Percentiles rank a stretch among this genome's conserved stretches.
Evolutionary conservation across 495 filamentous ascomycete species (phyloP).

Genomic region (Aspergillus kassunensis): DNA sequence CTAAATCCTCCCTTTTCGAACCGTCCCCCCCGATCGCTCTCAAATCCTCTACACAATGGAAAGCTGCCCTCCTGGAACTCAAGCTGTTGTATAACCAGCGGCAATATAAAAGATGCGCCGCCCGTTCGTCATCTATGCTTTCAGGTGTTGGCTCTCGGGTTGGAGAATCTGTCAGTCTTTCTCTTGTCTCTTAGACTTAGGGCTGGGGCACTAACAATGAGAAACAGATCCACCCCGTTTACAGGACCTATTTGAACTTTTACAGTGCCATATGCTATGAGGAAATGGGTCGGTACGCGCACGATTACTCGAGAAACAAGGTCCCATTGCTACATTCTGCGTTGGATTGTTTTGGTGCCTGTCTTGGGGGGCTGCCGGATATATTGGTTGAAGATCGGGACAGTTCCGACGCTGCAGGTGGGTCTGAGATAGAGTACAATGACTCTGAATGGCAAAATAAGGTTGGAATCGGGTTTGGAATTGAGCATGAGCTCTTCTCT

Average conservation of each 20-base stretch:
- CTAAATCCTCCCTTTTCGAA: conserved; percentile 16
- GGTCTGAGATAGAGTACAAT: too few relatives aligned
- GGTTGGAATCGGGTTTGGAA: too few relatives aligned
- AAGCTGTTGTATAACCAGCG: conserved; percentile 36
- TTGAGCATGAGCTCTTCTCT: conserved; percentile 4
- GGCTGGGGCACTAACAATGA: neutral
- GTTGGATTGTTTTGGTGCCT: conserved; percentile 27
- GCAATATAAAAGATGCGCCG: conserved; percentile 45
- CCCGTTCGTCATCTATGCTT: conserved; percentile 31
- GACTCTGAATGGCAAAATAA: too few relatives aligned
- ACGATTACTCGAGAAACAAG: conserved; percentile 41
- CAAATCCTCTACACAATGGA: conserved; percentile 32
- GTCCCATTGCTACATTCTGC: conserved; percentile 32
- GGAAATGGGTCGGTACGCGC: conserved; percentile 35
- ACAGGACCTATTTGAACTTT: conserved; percentile 40
- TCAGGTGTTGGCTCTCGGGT: too few relatives aligned
- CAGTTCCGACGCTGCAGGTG: too few relatives aligned
- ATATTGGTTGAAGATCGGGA: neutral
- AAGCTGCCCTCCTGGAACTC: conserved; percentile 23
- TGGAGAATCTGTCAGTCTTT: too few relatives aligned
- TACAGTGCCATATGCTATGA: conserved; percentile 46
- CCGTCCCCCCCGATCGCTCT: conserved; percentile 8
- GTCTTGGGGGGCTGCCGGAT: conserved; percentile 20
- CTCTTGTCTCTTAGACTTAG: too few relatives aligned
- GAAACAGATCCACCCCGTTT: conserved; percentile 34